Conservation (phyloP, 495 filamentous ascomycete genomes). For the Barbatosphaeria neglecta region DNA sequence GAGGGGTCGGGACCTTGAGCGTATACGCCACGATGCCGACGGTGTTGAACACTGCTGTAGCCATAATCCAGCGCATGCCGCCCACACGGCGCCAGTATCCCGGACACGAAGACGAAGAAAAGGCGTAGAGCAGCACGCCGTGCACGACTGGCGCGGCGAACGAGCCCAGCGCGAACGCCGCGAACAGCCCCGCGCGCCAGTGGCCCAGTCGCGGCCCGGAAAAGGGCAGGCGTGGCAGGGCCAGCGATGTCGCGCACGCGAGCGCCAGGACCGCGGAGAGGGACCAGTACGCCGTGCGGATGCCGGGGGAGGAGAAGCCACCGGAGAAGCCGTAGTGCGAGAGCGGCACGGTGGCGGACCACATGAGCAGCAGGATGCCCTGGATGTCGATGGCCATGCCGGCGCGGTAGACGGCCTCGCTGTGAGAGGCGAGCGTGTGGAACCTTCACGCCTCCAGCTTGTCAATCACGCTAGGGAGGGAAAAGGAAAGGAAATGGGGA, state of each 20-base stretch:
- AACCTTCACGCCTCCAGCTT: conserved; percentile 16
- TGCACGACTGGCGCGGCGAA: conserved; percentile 31
- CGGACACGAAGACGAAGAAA: conserved; percentile 10
- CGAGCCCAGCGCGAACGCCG: conserved; percentile 27
- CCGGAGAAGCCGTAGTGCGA: conserved; percentile 38
- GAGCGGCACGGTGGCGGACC: conserved; percentile 37
- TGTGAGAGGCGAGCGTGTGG: conserved; percentile 42
- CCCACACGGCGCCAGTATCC: background rate
- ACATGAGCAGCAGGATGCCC: conserved; percentile 44
- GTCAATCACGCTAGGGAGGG: background rate
- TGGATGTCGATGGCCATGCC: conserved; percentile 39
- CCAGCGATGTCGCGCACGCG: conserved; percentile 22
- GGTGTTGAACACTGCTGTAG: conserved; percentile 27
- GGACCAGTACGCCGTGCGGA: conserved; percentile 26
- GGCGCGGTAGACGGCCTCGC: conserved; percentile 18
- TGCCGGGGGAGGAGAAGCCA: conserved; percentile 12
- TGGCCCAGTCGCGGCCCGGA: conserved; percentile 22
- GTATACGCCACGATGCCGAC: conserved; percentile 30
- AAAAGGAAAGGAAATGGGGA: background rate
- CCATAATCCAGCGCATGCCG: conserved; percentile 25
- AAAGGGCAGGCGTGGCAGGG: conserved; percentile 17
- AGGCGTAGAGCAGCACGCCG: conserved; percentile 12
- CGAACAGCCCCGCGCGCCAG: conserved; percentile 27
- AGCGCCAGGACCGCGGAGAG: conserved; percentile 19
- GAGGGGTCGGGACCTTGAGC: conserved; percentile 21